A percentile compares a stretch with the other conserved stretches of the same genome.
Evolutionary conservation across 2,329 filamentous ascomycete species (phyloP).

Genomic region (Xylaria sp.): DNA sequence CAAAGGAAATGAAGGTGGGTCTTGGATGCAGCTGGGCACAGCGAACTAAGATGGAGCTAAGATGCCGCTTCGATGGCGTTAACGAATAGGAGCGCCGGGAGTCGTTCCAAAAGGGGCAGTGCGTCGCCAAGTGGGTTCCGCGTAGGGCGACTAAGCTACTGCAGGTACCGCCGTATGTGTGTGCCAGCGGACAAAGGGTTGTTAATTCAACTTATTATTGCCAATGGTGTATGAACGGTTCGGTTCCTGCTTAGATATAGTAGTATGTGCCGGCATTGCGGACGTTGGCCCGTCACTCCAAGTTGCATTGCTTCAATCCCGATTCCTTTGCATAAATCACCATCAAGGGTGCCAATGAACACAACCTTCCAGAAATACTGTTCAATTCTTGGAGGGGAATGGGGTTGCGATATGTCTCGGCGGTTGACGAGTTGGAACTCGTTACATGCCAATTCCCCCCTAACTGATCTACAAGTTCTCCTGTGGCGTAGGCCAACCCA

Average conservation of each 20-base stretch:
- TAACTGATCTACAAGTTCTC: not conserved
- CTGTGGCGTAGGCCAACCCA: conserved; percentile 13
- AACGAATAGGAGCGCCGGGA: conserved; percentile 36
- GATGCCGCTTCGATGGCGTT: conserved; percentile 19
- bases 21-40: conserved; percentile 20
- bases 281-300: not conserved
- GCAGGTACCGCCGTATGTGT: conserved; percentile 31
- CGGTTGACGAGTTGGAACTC: conserved; percentile 16
- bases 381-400: conserved; percentile 2
- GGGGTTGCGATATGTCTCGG: conserved; percentile 18
- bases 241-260: not conserved
- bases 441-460: conserved; percentile 17
- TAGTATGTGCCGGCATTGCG: not conserved
- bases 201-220: conserved; percentile 10
- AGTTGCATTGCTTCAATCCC: not conserved
- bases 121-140: conserved; percentile 17
- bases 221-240: conserved; percentile 4
- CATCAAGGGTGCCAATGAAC: not conserved
- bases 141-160: conserved; percentile 15
- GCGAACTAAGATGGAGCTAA: conserved; percentile 30
- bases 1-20: conserved; percentile 39
- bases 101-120: conserved; percentile 31
- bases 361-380: conserved; percentile 21
- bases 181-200: conserved; percentile 34
- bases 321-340: not conserved